phyloP scores from a whole-genome alignment of 2,329 filamentous ascomycete genomes.

The Exophiala calicioides region DNA sequence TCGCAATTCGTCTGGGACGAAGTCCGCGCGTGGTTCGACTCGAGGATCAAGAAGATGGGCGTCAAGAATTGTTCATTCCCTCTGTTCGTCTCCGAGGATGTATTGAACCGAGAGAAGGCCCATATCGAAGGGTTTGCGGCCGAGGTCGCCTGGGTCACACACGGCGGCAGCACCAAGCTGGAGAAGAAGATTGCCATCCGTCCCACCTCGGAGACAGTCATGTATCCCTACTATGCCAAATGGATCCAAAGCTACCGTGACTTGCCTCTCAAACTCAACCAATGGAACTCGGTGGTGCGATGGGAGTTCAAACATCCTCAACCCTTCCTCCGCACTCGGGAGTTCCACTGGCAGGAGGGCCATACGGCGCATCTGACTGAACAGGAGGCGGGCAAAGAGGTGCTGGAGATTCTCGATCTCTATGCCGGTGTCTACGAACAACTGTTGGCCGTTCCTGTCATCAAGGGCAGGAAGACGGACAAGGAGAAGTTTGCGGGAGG shows the following conservation, averaged over 20 bases:
- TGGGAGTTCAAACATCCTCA: constrained; percentile 96
- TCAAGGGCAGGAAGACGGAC: constrained; percentile 91
- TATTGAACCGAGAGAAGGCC: constrained; percentile 82
- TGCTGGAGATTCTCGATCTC: constrained; percentile 87
- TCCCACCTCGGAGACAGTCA: constrained; percentile 73
- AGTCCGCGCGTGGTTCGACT: constrained; percentile 60
- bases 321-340: constrained; percentile 84
- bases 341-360: constrained; percentile 98
- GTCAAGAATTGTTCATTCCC: constrained; percentile 97
- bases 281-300: constrained; percentile 94
- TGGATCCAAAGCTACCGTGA: constrained; percentile 97
- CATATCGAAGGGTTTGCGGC: constrained; percentile 99
- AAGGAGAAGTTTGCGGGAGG: constrained; percentile 98
- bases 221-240: constrained; percentile 95
- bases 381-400: constrained; percentile 77
- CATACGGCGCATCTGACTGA: constrained; percentile 90
- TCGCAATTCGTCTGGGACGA: constrained; percentile 69
- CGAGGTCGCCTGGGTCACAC: constrained; percentile 55
- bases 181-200: constrained; percentile 75
- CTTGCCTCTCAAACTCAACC: constrained; percentile 89
- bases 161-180: constrained; percentile 85
- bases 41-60: constrained; percentile 81
- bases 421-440: constrained; percentile 93
- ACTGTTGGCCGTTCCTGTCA: constrained; percentile 89
- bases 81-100: constrained; percentile 90